Percentiles rank a stretch among this genome's conserved stretches.
These are phyloP conservation scores for Yamadazyma sp. DNA, from an alignment of 805 yeast species.

Conservation along the genomic window DNA sequence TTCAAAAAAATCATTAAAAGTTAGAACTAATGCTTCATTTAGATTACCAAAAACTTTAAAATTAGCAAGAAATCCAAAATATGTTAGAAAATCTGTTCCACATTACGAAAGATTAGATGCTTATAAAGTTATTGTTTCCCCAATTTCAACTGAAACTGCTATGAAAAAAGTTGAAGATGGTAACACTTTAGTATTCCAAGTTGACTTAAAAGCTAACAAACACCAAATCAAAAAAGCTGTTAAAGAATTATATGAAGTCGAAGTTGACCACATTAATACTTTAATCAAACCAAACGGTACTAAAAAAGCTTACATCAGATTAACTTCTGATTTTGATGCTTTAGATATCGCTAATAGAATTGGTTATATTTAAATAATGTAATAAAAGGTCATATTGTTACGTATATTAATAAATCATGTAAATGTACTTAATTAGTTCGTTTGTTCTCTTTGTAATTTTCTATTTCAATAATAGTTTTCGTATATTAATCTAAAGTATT, in stretches of 20 bases:
- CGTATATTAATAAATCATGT: too few relatives aligned
- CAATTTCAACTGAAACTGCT: conserved; percentile 97
- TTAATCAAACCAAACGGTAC: conserved; percentile 98
- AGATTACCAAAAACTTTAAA: conserved; percentile 96
- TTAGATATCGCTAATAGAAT: conserved; percentile 99
- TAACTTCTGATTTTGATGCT: conserved; percentile 99
- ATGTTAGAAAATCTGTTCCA: conserved; percentile 93
- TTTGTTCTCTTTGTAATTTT: too few relatives aligned
- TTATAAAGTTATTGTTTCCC: conserved; percentile 89
- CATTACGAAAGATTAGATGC: conserved; percentile 97
- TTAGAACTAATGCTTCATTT: conserved; percentile 94
- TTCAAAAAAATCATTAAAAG: conserved; percentile 86
- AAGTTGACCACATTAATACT: conserved; percentile 91
- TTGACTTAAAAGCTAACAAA: conserved; percentile 96
- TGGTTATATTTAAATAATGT: conserved; percentile 77
- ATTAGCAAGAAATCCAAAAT: conserved; percentile 91
- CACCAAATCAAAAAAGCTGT: conserved; percentile 97
- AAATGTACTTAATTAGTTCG: too few relatives aligned
- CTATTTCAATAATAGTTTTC: too few relatives aligned
- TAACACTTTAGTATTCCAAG: conserved; percentile 99
- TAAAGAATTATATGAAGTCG: conserved; percentile 97
- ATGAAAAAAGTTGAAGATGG: conserved; percentile 99
- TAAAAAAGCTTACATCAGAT: conserved; percentile 99
- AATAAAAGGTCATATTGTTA: too few relatives aligned
- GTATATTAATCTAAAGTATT: too few relatives aligned